phyloP scores from a whole-genome alignment of 1,284 basidiomycete species.

The Ganoderma lingzhi region DNA sequence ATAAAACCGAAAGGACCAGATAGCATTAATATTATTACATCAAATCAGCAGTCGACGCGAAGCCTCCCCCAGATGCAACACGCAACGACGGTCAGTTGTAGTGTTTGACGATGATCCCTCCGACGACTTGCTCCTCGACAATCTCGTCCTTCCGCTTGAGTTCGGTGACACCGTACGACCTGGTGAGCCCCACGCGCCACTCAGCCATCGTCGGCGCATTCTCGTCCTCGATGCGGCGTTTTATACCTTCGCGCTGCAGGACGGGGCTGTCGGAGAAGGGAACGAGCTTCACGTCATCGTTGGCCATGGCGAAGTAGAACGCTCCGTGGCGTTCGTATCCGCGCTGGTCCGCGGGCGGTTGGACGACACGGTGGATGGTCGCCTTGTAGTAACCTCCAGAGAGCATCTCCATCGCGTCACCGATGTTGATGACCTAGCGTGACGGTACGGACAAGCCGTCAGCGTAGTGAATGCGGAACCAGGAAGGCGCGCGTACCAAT shows the following conservation, averaged over 20 bases:
- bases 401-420: constrained; percentile 51
- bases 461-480: not conserved
- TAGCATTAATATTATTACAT: too few relatives aligned
- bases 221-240: constrained; percentile 36
- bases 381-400: constrained; percentile 53
- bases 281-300: constrained; percentile 41
- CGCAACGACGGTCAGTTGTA: constrained; percentile 43
- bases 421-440: constrained; percentile 49
- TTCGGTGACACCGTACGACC: constrained; percentile 45
- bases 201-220: constrained; percentile 46
- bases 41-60: not conserved
- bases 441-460: not conserved
- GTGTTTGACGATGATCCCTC: constrained; percentile 52
- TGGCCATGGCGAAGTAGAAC: constrained; percentile 50
- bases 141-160: constrained; percentile 44
- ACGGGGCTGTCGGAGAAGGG: constrained; percentile 41
- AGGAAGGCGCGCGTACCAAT: constrained; percentile 45
- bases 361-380: constrained; percentile 51
- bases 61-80: not conserved
- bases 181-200: constrained; percentile 48
- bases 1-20: not conserved
- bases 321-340: constrained; percentile 50
- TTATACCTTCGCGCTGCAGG: constrained; percentile 40
- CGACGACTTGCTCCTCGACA: constrained; percentile 51
- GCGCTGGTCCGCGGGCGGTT: constrained; percentile 58